Conservation (phyloP, 164 flowering plant species). For the Liriodendron chinense region DNA sequence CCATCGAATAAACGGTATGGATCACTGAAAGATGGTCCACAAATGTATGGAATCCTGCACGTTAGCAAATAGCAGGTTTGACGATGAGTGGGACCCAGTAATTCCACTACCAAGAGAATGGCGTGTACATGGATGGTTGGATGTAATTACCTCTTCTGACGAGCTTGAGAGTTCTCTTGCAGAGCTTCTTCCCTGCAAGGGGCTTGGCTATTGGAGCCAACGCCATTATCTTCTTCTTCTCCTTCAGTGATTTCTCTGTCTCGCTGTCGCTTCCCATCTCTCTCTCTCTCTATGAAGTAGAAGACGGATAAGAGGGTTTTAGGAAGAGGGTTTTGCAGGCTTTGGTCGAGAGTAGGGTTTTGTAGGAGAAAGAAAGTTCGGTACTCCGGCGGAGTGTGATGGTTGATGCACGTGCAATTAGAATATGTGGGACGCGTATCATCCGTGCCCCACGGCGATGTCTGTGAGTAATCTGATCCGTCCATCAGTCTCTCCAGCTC, state of each 20-base stretch:
- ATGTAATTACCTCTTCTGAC: constrained; percentile 63
- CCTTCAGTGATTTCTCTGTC: constrained; percentile 60
- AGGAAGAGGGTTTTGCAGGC: too few species aligned
- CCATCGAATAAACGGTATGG: neutral
- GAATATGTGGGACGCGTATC: too few species aligned
- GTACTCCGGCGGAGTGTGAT: too few species aligned
- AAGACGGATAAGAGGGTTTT: too few species aligned
- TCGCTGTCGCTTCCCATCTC: constrained; percentile 80
- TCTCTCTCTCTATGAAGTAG: constrained; percentile 10
- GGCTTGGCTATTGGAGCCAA: constrained; percentile 91
- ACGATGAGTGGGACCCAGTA: neutral
- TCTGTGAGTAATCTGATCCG: too few species aligned
- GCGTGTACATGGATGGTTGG: neutral
- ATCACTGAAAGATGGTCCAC: neutral
- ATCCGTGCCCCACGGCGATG: too few species aligned
- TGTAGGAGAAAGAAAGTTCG: too few species aligned
- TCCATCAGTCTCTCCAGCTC: too few species aligned
- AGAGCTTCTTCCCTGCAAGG: constrained; percentile 84
- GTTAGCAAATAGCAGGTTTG: neutral
- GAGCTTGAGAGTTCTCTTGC: constrained; percentile 78
- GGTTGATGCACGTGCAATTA: too few species aligned
- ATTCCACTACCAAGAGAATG: too few species aligned
- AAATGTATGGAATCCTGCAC: too few species aligned
- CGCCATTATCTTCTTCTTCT: constrained; percentile 58
- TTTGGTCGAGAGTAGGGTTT: too few species aligned